Evolutionary conservation across 805 yeast genomes (phyloP).

Genomic region (Barnettozyma vustinii): DNA sequence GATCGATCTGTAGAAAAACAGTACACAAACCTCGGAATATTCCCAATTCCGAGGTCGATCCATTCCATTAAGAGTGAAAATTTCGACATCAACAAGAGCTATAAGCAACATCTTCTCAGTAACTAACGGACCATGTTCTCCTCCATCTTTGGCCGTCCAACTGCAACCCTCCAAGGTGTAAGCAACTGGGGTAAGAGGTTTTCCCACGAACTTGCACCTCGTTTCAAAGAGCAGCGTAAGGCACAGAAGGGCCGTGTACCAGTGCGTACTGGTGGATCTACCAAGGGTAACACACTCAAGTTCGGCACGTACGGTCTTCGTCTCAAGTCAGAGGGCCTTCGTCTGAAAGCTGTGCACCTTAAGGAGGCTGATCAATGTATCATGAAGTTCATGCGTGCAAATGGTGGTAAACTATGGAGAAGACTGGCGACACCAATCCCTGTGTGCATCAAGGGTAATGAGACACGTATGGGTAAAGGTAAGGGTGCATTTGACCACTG

Average conservation of each 20-base stretch:
- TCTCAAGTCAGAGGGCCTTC: slow-evolving; percentile 79
- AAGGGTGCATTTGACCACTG: slow-evolving; percentile 97
- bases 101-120: neutral
- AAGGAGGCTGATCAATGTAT: slow-evolving; percentile 87
- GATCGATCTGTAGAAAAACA: too few species aligned
- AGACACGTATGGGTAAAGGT: slow-evolving; percentile 99
- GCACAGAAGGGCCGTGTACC: slow-evolving; percentile 92
- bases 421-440: slow-evolving; percentile 82
- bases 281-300: slow-evolving; percentile 76
- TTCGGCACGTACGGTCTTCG: slow-evolving; percentile 86
- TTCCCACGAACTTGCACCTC: slow-evolving; percentile 25
- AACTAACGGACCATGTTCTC: neutral
- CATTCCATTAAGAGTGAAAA: neutral
- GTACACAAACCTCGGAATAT: neutral
- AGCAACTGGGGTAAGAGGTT: slow-evolving; percentile 22
- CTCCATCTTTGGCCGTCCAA: neutral
- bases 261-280: slow-evolving; percentile 91
- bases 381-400: slow-evolving; percentile 76
- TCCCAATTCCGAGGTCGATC: neutral
- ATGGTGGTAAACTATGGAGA: slow-evolving; percentile 70
- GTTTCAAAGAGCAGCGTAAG: slow-evolving; percentile 41
- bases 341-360: slow-evolving; percentile 82
- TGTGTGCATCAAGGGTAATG: slow-evolving; percentile 94
- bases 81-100: neutral
- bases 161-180: neutral